Evolutionary conservation across 192 early-diverging fungal genomes (phyloP).

Genomic region (Podila minutissima): DNA sequence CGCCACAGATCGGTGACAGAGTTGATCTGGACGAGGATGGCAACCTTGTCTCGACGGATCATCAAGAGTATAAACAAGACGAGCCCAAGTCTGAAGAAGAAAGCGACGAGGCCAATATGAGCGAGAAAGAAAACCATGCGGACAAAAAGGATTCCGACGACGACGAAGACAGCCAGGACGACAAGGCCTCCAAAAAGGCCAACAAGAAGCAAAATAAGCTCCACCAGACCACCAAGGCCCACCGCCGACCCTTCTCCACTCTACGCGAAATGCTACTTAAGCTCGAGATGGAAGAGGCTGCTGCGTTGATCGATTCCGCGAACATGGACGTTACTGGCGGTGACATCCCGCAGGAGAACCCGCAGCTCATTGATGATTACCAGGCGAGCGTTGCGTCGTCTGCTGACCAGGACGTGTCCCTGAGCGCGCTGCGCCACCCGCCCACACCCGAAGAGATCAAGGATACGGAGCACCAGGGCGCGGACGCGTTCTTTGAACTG

Average conservation of each 20-base stretch:
- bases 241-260: not conserved
- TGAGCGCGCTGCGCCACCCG: not conserved
- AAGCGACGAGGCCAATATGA: not conserved
- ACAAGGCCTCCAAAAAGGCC: conserved; percentile 1
- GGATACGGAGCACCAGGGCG: conserved; percentile 27
- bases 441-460: conserved; percentile 18
- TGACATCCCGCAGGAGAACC: not conserved
- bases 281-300: not conserved
- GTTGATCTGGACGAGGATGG: conserved; percentile 1
- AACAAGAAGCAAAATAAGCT: not conserved
- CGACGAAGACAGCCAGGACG: not conserved
- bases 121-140: not conserved
- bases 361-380: not conserved
- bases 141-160: not conserved
- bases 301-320: not conserved
- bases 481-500: conserved; percentile 11
- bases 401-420: not conserved
- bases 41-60: not conserved
- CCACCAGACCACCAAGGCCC: not conserved
- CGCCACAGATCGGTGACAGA: not conserved
- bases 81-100: not conserved
- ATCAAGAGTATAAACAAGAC: not conserved
- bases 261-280: not conserved
- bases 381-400: not conserved
- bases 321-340: too few species aligned